Base-by-base conservation (phyloP, 495 filamentous ascomycete genomes). In the Lepidopterella palustris region DNA sequence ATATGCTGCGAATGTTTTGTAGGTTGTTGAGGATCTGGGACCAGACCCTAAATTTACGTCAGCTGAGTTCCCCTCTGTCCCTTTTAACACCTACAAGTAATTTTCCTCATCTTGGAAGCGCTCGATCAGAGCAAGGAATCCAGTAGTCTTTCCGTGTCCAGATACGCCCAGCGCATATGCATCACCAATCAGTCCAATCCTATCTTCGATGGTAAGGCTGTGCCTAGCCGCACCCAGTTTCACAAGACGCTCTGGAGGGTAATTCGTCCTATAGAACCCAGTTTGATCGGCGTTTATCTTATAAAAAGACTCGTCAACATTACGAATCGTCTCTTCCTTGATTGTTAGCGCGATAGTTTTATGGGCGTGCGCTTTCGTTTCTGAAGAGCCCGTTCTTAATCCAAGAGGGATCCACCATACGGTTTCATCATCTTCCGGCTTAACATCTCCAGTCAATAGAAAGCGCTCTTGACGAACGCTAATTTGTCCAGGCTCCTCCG, bases 341-440 rank as follows among this genome's bases (percentile, higher is more conserved):
- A 79, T 74, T 0, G 85, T 87, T n/a, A 98, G 79, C 53, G 89
- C 84, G 10, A 79, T 70, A 10, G 79, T 66, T 15, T 75, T 76
- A 6, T 79, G 74, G n/a, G 77, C 78, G 21, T 76, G 70, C 61
- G 85, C 79, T 52, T 82, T 78, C 24, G 57, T 58, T 53, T 75
- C 58, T 53, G 59, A 74, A 56, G 55, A 72, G 50, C 75, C 80
- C 9, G 82, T 80, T 67, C 84, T 86, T 45, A 98, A 76, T 23
- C 86, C 86, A 13, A 97, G 79, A 18, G 93, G 93, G 64, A 97
- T 82, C 92, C 93, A 97, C 93, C 93, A 98, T n/a, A 80, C 84
- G 1, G 90, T 95, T 69, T 87, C 72, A 71, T 98, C 90, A 54
- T 98, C 93, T 58, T 87, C 84, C 1, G 85, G 78, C 68, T 83